Evolutionary conservation across 1,284 basidiomycete genomes (phyloP), one percentile per base, ranked within the genome.

Genomic region (Puccinia triticina): DNA sequence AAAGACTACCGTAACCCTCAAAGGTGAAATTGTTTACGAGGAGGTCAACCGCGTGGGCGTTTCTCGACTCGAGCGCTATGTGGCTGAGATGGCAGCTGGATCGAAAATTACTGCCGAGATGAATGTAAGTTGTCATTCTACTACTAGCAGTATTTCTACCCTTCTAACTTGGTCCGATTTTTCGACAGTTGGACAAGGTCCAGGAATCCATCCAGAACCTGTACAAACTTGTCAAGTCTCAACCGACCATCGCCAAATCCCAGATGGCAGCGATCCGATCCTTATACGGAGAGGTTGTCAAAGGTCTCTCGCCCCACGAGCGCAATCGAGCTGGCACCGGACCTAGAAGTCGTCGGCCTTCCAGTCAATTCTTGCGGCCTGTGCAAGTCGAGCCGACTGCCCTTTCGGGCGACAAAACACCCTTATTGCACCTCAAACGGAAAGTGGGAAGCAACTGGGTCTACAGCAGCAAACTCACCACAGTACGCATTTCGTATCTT

Each of bases 261-360:
- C 95, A 98, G 89, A 98, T 98, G 90, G 93, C 94, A 83, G 94
- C 95, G 82, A 98, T 99, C 90, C 97, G 96, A 85, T 93, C 93
- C 12, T 89, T 99, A 80, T 99, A 99, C 87, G 94, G 95, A 85
- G 96, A 96, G 84, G 96, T 98, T 80, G 94, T 97, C 84, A 89
- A 89, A 84, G 73, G 79, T 66, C 75, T 78, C 73, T 80, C 82
- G 77, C 26, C 79, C 79, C 53, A 74, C 77, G 77, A 83, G 77
- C 55, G 67, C 73, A 81, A 84, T 84, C 83, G 83, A 55, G 69
- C 72, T 26, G 83, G 84, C 61, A 83, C 84, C 79, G 83, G 85
- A 78, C 84, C 90, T 83, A 90, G 93, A 85, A 91, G 89, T 83
- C 93, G 96, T 84, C 92, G 95, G 77, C 93, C 94, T 1, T 95